Conservation (phyloP, 2,329 filamentous ascomycete genomes). For the Fusarium phyllophilum region DNA sequence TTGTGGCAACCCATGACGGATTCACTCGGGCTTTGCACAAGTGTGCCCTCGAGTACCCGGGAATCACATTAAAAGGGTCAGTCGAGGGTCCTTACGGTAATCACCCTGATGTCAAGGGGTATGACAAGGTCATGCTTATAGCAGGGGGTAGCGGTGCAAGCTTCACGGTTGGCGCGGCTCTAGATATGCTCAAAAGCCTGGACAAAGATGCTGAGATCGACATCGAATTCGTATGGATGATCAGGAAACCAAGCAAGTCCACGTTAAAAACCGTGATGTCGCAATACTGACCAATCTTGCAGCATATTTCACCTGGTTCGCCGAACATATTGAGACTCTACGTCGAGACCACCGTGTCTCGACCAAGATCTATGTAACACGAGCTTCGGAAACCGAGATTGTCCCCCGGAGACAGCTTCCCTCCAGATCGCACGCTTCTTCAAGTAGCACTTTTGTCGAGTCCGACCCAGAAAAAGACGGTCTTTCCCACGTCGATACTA, state of each 20-base stretch:
- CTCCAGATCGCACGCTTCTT: conserved; percentile 21
- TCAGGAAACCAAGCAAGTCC: conserved; percentile 50
- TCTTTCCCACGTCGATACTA: not conserved
- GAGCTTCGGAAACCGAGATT: conserved; percentile 22
- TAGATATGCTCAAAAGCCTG: conserved; percentile 49
- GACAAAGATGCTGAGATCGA: conserved; percentile 33
- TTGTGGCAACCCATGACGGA: conserved; percentile 67
- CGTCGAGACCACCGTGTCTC: conserved; percentile 45
- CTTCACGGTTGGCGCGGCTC: conserved; percentile 59
- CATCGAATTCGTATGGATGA: conserved; percentile 55
- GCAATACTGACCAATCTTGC: not conserved
- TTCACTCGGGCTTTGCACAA: conserved; percentile 67
- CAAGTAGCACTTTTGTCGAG: not conserved
- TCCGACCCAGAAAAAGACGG: conserved; percentile 24
- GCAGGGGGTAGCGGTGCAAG: conserved; percentile 70
- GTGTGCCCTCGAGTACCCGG: conserved; percentile 61
- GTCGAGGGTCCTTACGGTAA: conserved; percentile 70
- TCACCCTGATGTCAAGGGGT: conserved; percentile 61
- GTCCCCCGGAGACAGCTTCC: conserved; percentile 8
- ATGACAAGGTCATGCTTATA: conserved; percentile 67
- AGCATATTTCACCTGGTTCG: conserved; percentile 54
- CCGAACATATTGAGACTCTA: conserved; percentile 49
- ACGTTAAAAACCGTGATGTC: accelerated
- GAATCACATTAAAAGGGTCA: conserved; percentile 59
- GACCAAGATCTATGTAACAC: conserved; percentile 51